These are phyloP conservation scores for Fusarium camptoceras DNA, from an alignment of 2,329 filamentous ascomycete genomes.

Conservation along the genomic window DNA sequence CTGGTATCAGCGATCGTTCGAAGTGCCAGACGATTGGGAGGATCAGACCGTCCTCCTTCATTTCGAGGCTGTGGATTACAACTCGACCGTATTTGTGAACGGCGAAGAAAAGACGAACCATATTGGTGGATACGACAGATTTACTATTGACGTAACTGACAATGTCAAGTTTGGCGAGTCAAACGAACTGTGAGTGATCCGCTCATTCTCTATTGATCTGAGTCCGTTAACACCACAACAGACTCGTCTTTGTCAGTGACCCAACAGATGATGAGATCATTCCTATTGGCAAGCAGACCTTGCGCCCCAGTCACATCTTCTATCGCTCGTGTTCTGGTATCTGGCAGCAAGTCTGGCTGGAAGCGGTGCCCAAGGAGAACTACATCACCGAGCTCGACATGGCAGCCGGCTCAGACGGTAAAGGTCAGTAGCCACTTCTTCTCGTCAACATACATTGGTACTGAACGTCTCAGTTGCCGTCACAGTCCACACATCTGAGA, in stretches of 20 bases:
- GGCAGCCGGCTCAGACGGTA: constrained; percentile 58
- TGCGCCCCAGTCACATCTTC: constrained; percentile 71
- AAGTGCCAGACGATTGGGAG: constrained; percentile 15
- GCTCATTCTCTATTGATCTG: rapidly evolving
- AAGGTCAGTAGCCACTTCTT: not conserved
- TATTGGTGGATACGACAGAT: constrained; percentile 30
- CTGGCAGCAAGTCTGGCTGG: constrained; percentile 80
- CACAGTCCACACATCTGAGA: constrained; percentile 1
- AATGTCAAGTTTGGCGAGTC: constrained; percentile 21
- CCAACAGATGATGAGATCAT: constrained; percentile 73
- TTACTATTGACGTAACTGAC: constrained; percentile 18
- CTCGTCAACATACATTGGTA: rapidly evolving
- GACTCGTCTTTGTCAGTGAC: constrained; percentile 69
- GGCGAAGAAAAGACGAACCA: constrained; percentile 25
- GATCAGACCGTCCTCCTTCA: constrained; percentile 15
- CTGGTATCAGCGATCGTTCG: constrained; percentile 58
- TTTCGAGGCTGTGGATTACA: constrained; percentile 34
- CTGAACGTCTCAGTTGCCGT: constrained; percentile 10
- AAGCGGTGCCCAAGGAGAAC: constrained; percentile 65
- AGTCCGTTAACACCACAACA: not conserved
- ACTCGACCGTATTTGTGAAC: constrained; percentile 31
- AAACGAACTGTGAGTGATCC: constrained; percentile 16
- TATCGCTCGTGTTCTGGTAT: constrained; percentile 80
- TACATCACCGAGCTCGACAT: constrained; percentile 71
- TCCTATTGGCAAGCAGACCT: constrained; percentile 74